A percentile compares a stretch with the other conserved stretches of the same genome.
Evolutionary conservation across 139 green algal genomes (phyloP).

Genomic region (Dunaliella primolecta): DNA sequence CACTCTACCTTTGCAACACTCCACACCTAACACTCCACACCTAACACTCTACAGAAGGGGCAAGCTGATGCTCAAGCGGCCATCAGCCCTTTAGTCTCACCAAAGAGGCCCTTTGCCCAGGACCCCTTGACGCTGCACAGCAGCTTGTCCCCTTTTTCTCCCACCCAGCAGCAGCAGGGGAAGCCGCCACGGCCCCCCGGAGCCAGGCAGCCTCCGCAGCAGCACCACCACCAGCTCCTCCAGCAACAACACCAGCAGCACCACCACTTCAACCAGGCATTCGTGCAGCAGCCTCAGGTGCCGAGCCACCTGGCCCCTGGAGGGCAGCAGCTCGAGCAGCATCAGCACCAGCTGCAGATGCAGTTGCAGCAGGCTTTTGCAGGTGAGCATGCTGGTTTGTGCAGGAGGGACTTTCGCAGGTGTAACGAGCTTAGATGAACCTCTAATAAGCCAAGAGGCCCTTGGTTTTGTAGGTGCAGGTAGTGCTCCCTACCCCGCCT

Average conservation of each 20-base stretch:
- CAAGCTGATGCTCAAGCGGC: no score
- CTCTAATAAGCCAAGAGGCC: no score
- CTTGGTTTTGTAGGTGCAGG: no score
- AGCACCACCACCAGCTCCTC: background rate
- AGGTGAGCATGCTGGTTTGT: background rate
- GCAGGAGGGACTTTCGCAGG: no score
- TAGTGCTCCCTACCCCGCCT: no score
- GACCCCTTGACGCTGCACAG: background rate
- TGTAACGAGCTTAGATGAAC: no score
- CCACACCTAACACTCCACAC: no score
- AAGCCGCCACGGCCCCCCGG: no score
- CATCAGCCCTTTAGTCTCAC: background rate
- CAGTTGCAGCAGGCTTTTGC: background rate
- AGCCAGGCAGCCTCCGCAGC: background rate
- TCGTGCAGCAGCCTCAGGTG: background rate
- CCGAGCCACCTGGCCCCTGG: background rate
- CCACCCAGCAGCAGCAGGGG: no score
- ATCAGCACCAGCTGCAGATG: background rate
- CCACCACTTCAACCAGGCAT: background rate
- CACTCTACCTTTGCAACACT: no score
- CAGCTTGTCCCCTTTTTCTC: no score
- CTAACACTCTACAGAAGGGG: no score
- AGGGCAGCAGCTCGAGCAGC: background rate
- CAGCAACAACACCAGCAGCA: conserved; percentile 6
- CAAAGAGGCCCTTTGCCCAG: background rate